Conservation (phyloP, 352 stramenopile species). For the Globisporangium rhizosaccharum region DNA sequence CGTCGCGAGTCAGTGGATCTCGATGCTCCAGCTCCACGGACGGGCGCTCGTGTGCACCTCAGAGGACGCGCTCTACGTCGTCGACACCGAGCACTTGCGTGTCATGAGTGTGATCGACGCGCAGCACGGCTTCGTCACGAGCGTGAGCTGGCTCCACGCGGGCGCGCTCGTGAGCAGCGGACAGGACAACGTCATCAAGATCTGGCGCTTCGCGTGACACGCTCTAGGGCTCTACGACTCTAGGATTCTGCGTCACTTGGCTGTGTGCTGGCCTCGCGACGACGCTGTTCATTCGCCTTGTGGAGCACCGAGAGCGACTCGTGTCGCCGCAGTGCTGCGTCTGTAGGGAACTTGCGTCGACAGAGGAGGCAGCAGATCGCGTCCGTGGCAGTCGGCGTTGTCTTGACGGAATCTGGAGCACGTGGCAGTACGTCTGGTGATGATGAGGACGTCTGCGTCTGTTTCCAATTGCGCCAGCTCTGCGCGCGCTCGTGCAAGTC, state of each 20-base stretch:
- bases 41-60: slow-evolving; percentile 46
- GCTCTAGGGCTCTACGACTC: no score
- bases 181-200: slow-evolving; percentile 69
- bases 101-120: slow-evolving; percentile 12
- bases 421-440: not conserved
- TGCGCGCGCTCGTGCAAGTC: slow-evolving; percentile 31
- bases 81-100: slow-evolving; percentile 34
- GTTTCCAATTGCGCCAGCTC: slow-evolving; percentile 35
- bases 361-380: slow-evolving; percentile 61
- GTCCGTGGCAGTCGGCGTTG: not conserved
- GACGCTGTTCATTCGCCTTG: slow-evolving; percentile 24
- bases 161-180: slow-evolving; percentile 40
- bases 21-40: slow-evolving; percentile 40
- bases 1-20: slow-evolving; percentile 55
- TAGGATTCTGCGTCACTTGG: not conserved
- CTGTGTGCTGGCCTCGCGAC: no score
- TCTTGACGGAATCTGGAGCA: not conserved
- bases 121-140: slow-evolving; percentile 60
- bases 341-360: slow-evolving; percentile 56
- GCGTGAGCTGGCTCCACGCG: slow-evolving; percentile 45
- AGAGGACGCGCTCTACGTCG: slow-evolving; percentile 52
- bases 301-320: slow-evolving; percentile 53
- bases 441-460: slow-evolving; percentile 6
- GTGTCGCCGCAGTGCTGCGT: slow-evolving; percentile 39
- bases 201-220: slow-evolving; percentile 41